Conservation (phyloP, 176 grass and related monocot genomes). For the Chrysopogon serrulatus region DNA sequence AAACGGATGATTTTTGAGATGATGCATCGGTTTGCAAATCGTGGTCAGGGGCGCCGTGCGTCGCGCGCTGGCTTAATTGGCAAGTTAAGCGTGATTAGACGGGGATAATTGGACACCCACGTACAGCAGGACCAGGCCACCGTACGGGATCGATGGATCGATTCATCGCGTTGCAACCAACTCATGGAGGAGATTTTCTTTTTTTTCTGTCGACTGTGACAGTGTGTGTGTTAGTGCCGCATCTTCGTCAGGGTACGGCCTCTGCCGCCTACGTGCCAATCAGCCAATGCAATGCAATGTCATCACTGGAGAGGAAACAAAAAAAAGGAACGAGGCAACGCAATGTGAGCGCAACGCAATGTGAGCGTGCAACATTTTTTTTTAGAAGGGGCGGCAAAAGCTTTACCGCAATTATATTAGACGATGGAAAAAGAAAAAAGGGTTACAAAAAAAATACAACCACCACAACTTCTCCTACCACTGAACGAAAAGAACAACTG, state of each 20-base stretch:
- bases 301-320: too few relatives aligned
- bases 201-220: background rate
- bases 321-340: background rate
- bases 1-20: background rate
- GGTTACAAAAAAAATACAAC: too few relatives aligned
- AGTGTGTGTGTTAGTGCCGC: background rate
- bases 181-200: background rate
- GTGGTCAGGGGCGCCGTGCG: background rate
- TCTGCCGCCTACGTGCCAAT: background rate
- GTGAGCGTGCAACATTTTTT: too few relatives aligned
- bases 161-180: background rate
- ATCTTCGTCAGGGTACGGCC: background rate
- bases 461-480: too few relatives aligned
- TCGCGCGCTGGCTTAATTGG: background rate
- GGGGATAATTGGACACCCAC: background rate
- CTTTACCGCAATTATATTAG: too few relatives aligned
- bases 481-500: too few relatives aligned
- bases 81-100: background rate
- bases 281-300: too few relatives aligned
- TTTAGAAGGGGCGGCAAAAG: too few relatives aligned
- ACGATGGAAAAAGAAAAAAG: too few relatives aligned
- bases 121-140: background rate
- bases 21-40: conserved; percentile 15
- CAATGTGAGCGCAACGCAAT: too few relatives aligned
- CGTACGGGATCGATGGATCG: too few relatives aligned